Percentiles rank a stretch among this genome's conserved stretches.
Evolutionary conservation across 345 rosid genomes (phyloP).

Genomic region (Carallia brachiata): DNA sequence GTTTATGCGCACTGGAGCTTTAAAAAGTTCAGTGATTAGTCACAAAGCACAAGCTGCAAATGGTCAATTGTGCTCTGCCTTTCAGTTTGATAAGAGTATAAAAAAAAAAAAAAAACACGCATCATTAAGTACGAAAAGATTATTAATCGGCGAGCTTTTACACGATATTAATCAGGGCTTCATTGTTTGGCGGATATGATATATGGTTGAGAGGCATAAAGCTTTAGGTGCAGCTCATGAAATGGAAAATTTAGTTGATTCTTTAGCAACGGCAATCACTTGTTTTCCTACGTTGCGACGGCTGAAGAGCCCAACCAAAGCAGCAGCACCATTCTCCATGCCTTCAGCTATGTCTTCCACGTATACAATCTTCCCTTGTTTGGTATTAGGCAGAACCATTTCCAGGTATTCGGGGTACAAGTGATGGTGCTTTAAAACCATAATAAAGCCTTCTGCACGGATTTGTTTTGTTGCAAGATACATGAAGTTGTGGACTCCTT

Average conservation of each 20-base stretch:
- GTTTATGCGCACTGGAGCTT: too few species aligned
- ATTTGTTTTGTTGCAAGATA: not conserved
- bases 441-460: not conserved
- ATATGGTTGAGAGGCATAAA: too few species aligned
- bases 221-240: too few species aligned
- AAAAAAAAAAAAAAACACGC: too few species aligned
- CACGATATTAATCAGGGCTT: too few species aligned
- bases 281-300: constrained; percentile 9
- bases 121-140: too few species aligned
- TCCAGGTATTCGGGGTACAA: constrained; percentile 13
- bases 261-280: not conserved
- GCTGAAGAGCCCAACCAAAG: constrained; percentile 16
- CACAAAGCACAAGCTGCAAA: too few species aligned
- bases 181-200: too few species aligned
- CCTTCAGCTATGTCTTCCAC: constrained; percentile 19
- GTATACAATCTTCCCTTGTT: constrained; percentile 8
- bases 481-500: constrained; percentile 12
- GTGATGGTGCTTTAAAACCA: not conserved
- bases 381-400: constrained; percentile 13
- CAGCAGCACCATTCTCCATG: constrained; percentile 12
- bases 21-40: too few species aligned
- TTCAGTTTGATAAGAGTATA: too few species aligned
- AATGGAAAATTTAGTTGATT: not conserved
- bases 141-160: too few species aligned
- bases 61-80: too few species aligned